Evolutionary conservation across 192 early-diverging fungal species (phyloP).

Genomic region (Obelidium mucronatum): DNA sequence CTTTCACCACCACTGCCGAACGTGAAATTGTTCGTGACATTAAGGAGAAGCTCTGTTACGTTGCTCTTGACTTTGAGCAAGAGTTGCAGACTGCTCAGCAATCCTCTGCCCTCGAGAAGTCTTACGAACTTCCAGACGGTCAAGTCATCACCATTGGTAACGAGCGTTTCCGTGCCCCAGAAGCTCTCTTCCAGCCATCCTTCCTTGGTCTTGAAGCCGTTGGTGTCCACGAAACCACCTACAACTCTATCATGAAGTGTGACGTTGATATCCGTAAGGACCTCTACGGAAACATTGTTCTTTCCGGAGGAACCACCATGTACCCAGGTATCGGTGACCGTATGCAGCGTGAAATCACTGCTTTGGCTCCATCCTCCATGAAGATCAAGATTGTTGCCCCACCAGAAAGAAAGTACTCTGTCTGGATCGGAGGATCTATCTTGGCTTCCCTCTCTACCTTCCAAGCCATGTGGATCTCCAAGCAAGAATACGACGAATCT

Average conservation of each 20-base stretch:
- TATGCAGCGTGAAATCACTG: conserved; percentile 97
- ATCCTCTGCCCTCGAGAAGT: conserved; percentile 94
- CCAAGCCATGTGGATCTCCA: conserved; percentile 99
- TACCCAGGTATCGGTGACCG: conserved; percentile 97
- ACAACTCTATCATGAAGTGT: conserved; percentile 97
- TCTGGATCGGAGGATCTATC: conserved; percentile 99
- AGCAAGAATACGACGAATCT: conserved; percentile 98
- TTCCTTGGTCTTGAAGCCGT: conserved; percentile 88
- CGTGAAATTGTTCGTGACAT: conserved; percentile 99
- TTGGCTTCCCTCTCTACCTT: conserved; percentile 97
- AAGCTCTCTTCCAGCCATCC: conserved; percentile 97
- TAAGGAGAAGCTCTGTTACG: conserved; percentile 99
- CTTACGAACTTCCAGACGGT: conserved; percentile 98
- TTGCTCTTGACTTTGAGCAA: conserved; percentile 97
- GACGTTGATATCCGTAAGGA: conserved; percentile 97
- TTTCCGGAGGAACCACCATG: conserved; percentile 98
- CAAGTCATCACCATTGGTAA: conserved; percentile 98
- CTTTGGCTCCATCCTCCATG: conserved; percentile 93
- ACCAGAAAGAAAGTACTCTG: conserved; percentile 99
- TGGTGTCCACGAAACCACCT: conserved; percentile 97
- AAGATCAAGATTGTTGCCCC: conserved; percentile 99
- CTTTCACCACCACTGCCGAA: conserved; percentile 94
- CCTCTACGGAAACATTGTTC: conserved; percentile 95
- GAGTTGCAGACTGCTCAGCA: conserved; percentile 95
- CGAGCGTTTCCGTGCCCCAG: conserved; percentile 98